A percentile compares a stretch with the other conserved stretches of the same genome.
Evolutionary conservation across 2,329 filamentous ascomycete species (phyloP).

Genomic region (Gaeumannomyces tritici): DNA sequence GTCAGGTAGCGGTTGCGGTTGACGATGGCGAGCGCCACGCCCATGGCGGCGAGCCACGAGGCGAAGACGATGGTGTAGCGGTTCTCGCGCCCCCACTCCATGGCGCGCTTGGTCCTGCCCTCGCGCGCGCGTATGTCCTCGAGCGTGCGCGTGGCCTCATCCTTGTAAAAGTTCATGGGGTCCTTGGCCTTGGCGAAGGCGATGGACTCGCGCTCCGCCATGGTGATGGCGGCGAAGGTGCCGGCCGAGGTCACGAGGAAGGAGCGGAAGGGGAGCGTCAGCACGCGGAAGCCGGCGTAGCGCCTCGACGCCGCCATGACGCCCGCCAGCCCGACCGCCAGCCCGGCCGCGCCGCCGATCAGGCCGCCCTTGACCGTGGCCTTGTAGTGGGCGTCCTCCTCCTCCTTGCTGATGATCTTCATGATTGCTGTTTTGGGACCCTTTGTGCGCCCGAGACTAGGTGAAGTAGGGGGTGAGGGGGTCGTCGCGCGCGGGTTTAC

Average conservation of each 20-base stretch:
- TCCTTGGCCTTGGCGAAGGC: slow-evolving; percentile 62
- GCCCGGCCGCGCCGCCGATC: slow-evolving; percentile 61
- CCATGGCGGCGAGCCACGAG: slow-evolving; percentile 76
- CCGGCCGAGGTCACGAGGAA: slow-evolving; percentile 78
- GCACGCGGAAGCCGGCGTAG: slow-evolving; percentile 66
- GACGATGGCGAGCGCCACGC: slow-evolving; percentile 63
- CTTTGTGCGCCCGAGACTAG: not conserved
- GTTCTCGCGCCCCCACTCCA: slow-evolving; percentile 69
- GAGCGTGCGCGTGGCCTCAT: slow-evolving; percentile 47
- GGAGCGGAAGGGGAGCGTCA: slow-evolving; percentile 82
- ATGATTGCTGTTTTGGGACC: slow-evolving; percentile 39
- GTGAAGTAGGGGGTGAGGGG: not conserved
- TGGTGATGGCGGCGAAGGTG: slow-evolving; percentile 82
- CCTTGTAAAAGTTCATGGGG: slow-evolving; percentile 56
- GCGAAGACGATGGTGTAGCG: slow-evolving; percentile 78
- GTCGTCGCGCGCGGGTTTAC: not conserved
- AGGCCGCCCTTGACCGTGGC: slow-evolving; percentile 71
- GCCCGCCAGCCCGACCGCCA: slow-evolving; percentile 56
- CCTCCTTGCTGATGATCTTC: slow-evolving; percentile 94
- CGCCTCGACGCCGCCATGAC: slow-evolving; percentile 60
- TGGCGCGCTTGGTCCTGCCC: slow-evolving; percentile 46
- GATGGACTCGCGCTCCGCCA: slow-evolving; percentile 62
- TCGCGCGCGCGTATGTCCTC: slow-evolving; percentile 48
- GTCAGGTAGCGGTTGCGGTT: slow-evolving; percentile 67
- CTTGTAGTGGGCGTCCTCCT: slow-evolving; percentile 78